Percentiles rank a stretch among this genome's conserved stretches.
Evolutionary conservation across 2,329 filamentous ascomycete genomes (phyloP).

Genomic region (Coniochaeta ligniaria): DNA sequence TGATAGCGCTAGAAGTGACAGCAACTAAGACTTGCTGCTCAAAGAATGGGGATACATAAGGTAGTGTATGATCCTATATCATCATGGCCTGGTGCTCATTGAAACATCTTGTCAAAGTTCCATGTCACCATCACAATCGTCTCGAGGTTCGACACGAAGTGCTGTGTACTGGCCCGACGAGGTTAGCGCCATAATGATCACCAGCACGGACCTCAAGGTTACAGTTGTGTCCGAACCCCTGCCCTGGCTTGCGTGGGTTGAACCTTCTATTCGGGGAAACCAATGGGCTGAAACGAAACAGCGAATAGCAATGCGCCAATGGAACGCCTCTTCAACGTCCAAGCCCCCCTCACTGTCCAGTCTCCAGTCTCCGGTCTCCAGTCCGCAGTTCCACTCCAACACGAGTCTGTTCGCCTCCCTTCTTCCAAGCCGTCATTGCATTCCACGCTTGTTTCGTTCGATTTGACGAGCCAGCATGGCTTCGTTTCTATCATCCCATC

Average conservation of each 20-base stretch:
- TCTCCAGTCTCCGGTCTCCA: neutral
- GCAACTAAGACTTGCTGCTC: no score
- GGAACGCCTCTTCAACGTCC: neutral
- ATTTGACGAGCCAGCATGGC: neutral
- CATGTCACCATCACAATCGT: no score
- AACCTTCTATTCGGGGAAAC: neutral
- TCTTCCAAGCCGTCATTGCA: neutral
- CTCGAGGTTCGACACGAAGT: no score
- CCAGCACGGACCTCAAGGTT: neutral
- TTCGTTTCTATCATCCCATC: neutral
- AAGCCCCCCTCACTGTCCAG: neutral
- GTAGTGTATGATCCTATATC: no score
- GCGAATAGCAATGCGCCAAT: neutral
- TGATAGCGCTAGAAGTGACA: no score
- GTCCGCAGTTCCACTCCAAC: neutral
- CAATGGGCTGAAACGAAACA: neutral
- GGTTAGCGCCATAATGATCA: neutral
- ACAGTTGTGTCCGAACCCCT: neutral
- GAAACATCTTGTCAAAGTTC: no score
- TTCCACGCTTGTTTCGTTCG: neutral
- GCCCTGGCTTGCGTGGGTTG: neutral
- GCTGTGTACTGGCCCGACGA: no score
- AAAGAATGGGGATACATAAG: no score
- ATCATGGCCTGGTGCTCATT: no score
- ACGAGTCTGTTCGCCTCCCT: neutral